phyloP scores from a whole-genome alignment of 2,329 filamentous ascomycete genomes.

The Sphaceloma murrayae region DNA sequence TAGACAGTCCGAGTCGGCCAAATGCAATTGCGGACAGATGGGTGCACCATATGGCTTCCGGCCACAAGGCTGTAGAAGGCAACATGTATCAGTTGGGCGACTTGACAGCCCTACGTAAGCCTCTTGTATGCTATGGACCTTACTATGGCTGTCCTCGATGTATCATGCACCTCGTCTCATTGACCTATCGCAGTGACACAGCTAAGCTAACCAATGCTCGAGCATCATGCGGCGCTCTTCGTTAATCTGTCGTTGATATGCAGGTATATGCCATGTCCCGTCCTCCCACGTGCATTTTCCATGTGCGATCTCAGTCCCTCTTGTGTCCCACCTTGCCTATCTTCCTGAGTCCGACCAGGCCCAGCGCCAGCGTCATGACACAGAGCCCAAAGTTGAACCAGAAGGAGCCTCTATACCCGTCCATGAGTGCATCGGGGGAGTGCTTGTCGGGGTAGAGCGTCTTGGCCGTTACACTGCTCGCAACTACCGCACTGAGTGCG shows the following conservation, averaged over 20 bases:
- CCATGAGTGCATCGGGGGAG: constrained; percentile 30
- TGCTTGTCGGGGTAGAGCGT: constrained; percentile 24
- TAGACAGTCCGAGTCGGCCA: neutral
- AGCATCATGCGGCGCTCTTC: neutral
- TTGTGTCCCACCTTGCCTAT: constrained; percentile 39
- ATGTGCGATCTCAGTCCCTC: constrained; percentile 25
- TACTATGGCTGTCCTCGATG: too few relatives aligned
- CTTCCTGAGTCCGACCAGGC: constrained; percentile 33
- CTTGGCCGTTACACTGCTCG: constrained; percentile 23
- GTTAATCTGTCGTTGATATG: neutral
- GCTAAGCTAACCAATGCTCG: neutral
- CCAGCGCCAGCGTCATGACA: constrained; percentile 27
- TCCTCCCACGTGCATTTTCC: constrained; percentile 1
- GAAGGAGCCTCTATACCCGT: constrained; percentile 35
- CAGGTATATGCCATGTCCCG: too few relatives aligned
- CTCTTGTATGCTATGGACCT: too few relatives aligned
- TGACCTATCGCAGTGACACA: too few relatives aligned
- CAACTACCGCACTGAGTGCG: constrained; percentile 33
- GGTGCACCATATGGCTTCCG: too few relatives aligned
- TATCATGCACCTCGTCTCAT: too few relatives aligned
- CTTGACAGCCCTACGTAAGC: too few relatives aligned
- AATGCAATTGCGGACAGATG: neutral
- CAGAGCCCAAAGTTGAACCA: constrained; percentile 35
- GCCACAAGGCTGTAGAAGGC: too few relatives aligned
- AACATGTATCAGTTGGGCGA: too few relatives aligned